These are phyloP conservation scores for Melampsora americana DNA, from an alignment of 1,284 basidiomycete genomes.

Conservation along the genomic window DNA sequence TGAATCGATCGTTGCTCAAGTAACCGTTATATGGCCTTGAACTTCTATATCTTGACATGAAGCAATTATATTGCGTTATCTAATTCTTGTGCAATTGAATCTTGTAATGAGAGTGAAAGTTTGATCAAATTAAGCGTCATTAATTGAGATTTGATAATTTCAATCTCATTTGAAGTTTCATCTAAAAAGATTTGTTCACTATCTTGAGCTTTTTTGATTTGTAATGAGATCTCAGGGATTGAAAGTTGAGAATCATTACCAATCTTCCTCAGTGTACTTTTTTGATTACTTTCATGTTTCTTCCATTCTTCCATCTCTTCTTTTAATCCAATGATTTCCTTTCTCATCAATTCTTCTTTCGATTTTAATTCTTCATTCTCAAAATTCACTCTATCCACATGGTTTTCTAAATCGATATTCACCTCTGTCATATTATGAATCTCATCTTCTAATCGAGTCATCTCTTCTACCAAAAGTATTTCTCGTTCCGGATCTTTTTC, in stretches of 20 bases:
- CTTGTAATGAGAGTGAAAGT: slow-evolving; percentile 1
- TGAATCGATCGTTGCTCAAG: too few relatives aligned
- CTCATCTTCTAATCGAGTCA: slow-evolving; percentile 26
- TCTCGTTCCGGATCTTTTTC: slow-evolving; percentile 15
- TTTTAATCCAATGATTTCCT: background rate
- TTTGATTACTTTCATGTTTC: background rate
- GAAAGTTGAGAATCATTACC: background rate
- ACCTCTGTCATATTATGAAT: slow-evolving; percentile 1
- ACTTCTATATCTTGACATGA: too few relatives aligned
- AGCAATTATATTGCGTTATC: background rate
- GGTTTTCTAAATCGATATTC: slow-evolving; percentile 38
- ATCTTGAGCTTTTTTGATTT: background rate
- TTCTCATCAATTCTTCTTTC: slow-evolving; percentile 1
- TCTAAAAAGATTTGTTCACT: background rate
- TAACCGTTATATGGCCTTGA: too few relatives aligned
- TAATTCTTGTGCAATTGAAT: background rate
- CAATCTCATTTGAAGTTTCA: background rate
- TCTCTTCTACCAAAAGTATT: slow-evolving; percentile 26
- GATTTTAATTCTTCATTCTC: slow-evolving; percentile 4
- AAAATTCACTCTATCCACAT: slow-evolving; percentile 23
- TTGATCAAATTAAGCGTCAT: background rate
- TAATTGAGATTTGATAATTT: slow-evolving; percentile 1
- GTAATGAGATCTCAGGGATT: background rate
- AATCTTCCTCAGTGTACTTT: background rate
- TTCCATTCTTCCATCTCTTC: background rate